Conservation (phyloP, 2,329 filamentous ascomycete genomes). For the Colletotrichum chrysophilum region DNA sequence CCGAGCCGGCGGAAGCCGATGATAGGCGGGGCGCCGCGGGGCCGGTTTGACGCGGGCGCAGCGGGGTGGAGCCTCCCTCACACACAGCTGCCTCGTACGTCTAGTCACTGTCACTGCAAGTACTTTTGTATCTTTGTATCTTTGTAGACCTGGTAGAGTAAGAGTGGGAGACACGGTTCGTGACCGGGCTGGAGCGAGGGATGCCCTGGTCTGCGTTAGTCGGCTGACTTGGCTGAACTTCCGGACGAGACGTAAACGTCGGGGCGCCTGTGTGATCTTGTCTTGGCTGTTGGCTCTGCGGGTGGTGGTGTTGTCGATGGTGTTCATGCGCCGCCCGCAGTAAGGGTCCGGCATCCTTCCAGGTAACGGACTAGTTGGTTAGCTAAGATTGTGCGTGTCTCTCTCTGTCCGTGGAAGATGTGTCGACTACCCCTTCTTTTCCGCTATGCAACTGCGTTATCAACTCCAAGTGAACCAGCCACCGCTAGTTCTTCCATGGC, state of each 20-base stretch:
- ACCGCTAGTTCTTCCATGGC: background rate
- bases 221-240: slow-evolving; percentile 18
- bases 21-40: slow-evolving; percentile 11
- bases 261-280: background rate
- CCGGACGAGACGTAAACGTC: background rate
- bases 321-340: slow-evolving; percentile 3
- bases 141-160: background rate
- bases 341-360: background rate
- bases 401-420: background rate
- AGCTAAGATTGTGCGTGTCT: background rate
- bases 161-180: background rate
- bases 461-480: background rate
- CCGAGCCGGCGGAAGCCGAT: slow-evolving; percentile 20
- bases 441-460: background rate
- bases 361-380: background rate
- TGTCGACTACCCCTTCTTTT: background rate
- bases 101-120: background rate
- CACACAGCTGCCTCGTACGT: background rate
- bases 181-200: background rate
- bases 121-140: background rate
- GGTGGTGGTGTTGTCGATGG: background rate
- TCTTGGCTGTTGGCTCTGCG: background rate
- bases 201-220: slow-evolving; percentile 3
- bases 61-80: background rate
- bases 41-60: slow-evolving; percentile 8